Conservation (phyloP, 495 filamentous ascomycete species). For the Oidiodendron maius region DNA sequence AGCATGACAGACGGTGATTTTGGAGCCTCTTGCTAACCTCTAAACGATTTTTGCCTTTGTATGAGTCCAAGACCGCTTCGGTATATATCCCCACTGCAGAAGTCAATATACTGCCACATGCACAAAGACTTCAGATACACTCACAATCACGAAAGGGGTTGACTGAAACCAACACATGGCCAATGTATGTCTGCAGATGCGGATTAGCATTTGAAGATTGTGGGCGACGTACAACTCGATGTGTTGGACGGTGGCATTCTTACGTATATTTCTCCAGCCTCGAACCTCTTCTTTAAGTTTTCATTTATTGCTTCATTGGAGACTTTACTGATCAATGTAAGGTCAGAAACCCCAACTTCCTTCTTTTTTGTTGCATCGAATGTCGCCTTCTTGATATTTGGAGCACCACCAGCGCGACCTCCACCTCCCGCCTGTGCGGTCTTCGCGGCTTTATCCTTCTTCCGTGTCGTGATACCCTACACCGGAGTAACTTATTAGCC, state of each 20-base stretch:
- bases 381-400: constrained; percentile 85
- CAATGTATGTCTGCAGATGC: constrained; percentile 80
- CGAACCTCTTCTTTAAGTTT: constrained; percentile 94
- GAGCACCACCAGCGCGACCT: constrained; percentile 41
- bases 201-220: constrained; percentile 20
- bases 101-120: background rate
- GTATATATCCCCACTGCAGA: constrained; percentile 89
- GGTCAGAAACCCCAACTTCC: constrained; percentile 96
- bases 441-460: constrained; percentile 51
- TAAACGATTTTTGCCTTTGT: constrained; percentile 92
- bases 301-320: constrained; percentile 99
- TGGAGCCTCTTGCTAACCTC: constrained; percentile 45
- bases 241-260: constrained; percentile 27
- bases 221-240: no score
- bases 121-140: constrained; percentile 19
- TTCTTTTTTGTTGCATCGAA: constrained; percentile 98
- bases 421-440: constrained; percentile 57
- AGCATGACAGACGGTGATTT: background rate
- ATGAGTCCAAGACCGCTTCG: constrained; percentile 82
- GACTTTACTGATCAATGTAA: constrained; percentile 96
- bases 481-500: constrained; percentile 8
- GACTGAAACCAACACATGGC: constrained; percentile 98
- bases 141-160: constrained; percentile 93
- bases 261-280: constrained; percentile 94
- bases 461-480: constrained; percentile 50